phyloP scores from a whole-genome alignment of 2,329 filamentous ascomycete genomes.

The Akanthomyces muscarius region DNA sequence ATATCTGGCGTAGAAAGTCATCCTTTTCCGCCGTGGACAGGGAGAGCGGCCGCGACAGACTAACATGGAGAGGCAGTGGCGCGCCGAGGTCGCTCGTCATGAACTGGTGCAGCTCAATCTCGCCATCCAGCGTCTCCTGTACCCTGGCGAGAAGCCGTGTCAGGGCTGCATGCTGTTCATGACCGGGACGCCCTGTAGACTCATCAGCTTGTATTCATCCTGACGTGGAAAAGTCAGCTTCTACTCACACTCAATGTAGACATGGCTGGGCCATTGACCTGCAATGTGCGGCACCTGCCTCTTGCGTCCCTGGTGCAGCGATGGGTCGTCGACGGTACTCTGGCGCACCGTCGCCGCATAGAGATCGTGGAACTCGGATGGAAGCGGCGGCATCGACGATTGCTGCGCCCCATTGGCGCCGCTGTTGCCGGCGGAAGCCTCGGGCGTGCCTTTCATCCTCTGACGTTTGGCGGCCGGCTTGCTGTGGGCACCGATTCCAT shows the following conservation, averaged over 20 bases:
- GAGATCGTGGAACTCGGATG: constrained; percentile 77
- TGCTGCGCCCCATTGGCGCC: neutral
- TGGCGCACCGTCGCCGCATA: constrained; percentile 79
- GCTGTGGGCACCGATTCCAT: neutral
- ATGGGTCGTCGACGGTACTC: constrained; percentile 76
- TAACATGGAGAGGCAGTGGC: constrained; percentile 81
- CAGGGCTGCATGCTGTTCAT: constrained; percentile 45
- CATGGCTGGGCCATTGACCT: constrained; percentile 88
- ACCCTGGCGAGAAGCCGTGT: constrained; percentile 38
- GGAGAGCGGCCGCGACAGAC: constrained; percentile 76
- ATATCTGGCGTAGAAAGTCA: constrained; percentile 57
- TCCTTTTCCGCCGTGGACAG: constrained; percentile 70
- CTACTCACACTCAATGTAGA: constrained; percentile 85
- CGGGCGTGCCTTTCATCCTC: neutral
- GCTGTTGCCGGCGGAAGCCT: neutral
- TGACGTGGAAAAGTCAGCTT: neutral
- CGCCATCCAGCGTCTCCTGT: constrained; percentile 28
- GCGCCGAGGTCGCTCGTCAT: constrained; percentile 74
- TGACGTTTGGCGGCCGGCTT: neutral
- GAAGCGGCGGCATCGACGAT: constrained; percentile 64
- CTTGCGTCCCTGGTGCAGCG: constrained; percentile 79
- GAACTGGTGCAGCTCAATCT: constrained; percentile 58
- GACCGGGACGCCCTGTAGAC: constrained; percentile 51
- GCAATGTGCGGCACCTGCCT: constrained; percentile 77
- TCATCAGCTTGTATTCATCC: constrained; percentile 14